Evolutionary conservation across 208 protist genomes (phyloP).

Genomic region (Trypanosoma cruzi): DNA sequence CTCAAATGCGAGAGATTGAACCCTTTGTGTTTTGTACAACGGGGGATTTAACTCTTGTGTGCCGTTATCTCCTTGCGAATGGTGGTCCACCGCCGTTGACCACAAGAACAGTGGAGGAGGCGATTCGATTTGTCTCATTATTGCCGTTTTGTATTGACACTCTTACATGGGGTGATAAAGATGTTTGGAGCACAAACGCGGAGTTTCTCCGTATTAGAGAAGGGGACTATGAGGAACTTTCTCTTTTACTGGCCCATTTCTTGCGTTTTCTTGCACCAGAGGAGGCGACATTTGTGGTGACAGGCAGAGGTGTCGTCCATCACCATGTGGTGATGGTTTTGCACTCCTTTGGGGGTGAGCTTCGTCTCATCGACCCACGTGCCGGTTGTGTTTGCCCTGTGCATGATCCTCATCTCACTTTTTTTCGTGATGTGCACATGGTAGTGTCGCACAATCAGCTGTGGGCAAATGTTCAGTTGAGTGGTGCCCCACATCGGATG

Average conservation of each 20-base stretch:
- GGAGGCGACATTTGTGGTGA: slow-evolving; percentile 58
- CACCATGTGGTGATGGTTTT: slow-evolving; percentile 68
- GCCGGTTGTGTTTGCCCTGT: slow-evolving; percentile 46
- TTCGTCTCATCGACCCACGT: slow-evolving; percentile 75
- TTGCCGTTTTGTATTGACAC: slow-evolving; percentile 66
- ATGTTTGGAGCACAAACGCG: slow-evolving; percentile 80
- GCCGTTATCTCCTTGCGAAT: slow-evolving; percentile 65
- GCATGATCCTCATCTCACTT: slow-evolving; percentile 50
- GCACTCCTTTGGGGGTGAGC: slow-evolving; percentile 56
- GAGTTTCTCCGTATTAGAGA: slow-evolving; percentile 65
- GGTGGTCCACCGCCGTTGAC: slow-evolving; percentile 59
- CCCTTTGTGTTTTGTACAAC: slow-evolving; percentile 80
- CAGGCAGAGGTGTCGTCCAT: slow-evolving; percentile 59
- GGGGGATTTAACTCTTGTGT: slow-evolving; percentile 70
- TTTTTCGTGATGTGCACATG: slow-evolving; percentile 69
- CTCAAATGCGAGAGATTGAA: slow-evolving; percentile 50
- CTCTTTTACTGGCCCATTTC: slow-evolving; percentile 78
- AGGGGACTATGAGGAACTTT: slow-evolving; percentile 80
- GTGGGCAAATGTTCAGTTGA: slow-evolving; percentile 83
- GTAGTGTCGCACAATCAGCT: slow-evolving; percentile 81
- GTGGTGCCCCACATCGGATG: slow-evolving; percentile 79
- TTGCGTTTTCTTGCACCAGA: slow-evolving; percentile 61
- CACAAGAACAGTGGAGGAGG: slow-evolving; percentile 61
- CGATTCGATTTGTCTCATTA: slow-evolving; percentile 80
- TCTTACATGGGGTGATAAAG: slow-evolving; percentile 56